Evolutionary conservation across 2,329 filamentous ascomycete genomes (phyloP).

Genomic region (Xylariaceae sp.): DNA sequence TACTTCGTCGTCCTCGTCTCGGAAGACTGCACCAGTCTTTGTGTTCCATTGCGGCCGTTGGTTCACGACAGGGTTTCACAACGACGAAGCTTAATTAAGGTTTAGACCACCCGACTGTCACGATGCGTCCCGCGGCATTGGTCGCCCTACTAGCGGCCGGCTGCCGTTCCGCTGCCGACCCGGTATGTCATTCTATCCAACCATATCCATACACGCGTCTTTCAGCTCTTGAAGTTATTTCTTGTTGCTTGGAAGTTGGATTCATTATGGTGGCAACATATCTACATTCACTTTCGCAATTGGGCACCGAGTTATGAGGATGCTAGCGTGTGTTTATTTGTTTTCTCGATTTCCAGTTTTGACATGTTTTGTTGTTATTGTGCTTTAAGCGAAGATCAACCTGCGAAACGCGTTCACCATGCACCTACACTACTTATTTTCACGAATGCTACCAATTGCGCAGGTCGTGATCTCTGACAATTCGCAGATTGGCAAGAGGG

Average conservation of each 20-base stretch:
- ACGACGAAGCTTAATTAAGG: background rate
- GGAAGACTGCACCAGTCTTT: background rate
- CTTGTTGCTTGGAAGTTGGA: slow-evolving; percentile 15
- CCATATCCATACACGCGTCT: slow-evolving; percentile 18
- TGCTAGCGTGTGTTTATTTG: background rate
- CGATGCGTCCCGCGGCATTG: background rate
- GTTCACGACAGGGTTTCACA: background rate
- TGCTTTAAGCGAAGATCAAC: background rate
- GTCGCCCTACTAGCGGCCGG: background rate
- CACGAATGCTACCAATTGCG: slow-evolving; percentile 7
- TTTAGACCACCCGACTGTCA: background rate
- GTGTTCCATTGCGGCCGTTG: background rate
- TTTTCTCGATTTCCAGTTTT: background rate
- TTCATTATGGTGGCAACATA: background rate
- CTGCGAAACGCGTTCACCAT: slow-evolving; percentile 2
- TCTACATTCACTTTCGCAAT: no score
- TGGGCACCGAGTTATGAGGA: no score
- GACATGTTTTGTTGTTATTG: background rate
- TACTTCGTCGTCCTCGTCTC: background rate
- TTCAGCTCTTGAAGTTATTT: background rate
- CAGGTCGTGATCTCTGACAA: slow-evolving; percentile 25
- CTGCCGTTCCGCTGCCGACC: background rate
- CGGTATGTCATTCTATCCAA: slow-evolving; percentile 5
- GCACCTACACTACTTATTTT: slow-evolving; percentile 6
- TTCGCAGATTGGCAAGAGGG: slow-evolving; percentile 26